A percentile compares a stretch with the other conserved stretches of the same genome.
Evolutionary conservation across 2,329 filamentous ascomycete species (phyloP).

Genomic region (Claviceps quebecensis): DNA sequence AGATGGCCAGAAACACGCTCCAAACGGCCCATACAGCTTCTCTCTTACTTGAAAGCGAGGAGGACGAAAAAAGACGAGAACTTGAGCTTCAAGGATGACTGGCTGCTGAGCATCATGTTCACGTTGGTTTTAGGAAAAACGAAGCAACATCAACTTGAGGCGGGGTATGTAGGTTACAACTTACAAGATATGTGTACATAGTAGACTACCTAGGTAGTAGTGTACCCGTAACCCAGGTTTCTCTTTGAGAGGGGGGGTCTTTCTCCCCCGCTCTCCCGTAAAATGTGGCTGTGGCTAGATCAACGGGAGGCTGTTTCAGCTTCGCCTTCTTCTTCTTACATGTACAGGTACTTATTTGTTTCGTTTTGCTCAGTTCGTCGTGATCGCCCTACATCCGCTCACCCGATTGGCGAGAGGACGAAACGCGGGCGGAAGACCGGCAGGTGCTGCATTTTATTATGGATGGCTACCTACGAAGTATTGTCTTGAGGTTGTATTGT

Average conservation of each 20-base stretch:
- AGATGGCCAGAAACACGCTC: slow-evolving; percentile 2
- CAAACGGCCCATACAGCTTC: neutral
- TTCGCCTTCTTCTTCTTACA: neutral
- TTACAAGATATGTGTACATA: no score
- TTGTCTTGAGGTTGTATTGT: no score
- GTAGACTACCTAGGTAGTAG: no score
- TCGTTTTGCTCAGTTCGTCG: neutral
- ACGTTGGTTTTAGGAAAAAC: no score
- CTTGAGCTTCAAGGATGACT: neutral
- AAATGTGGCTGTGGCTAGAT: neutral
- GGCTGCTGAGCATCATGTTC: neutral
- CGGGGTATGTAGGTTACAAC: no score
- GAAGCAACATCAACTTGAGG: no score
- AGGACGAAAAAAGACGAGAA: neutral
- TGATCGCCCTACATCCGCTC: neutral
- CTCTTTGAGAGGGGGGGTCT: no score
- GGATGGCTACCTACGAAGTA: no score
- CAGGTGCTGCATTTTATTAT: neutral
- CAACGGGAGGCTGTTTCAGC: neutral
- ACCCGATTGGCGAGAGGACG: neutral
- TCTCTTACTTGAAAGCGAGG: neutral
- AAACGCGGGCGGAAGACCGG: neutral
- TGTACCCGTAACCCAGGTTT: no score
- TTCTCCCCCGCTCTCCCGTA: no score
- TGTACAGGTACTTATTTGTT: neutral